A percentile compares a stretch with the other conserved stretches of the same genome.
Evolutionary conservation across 139 green algal genomes (phyloP).

Genomic region (Closterium sp.): DNA sequence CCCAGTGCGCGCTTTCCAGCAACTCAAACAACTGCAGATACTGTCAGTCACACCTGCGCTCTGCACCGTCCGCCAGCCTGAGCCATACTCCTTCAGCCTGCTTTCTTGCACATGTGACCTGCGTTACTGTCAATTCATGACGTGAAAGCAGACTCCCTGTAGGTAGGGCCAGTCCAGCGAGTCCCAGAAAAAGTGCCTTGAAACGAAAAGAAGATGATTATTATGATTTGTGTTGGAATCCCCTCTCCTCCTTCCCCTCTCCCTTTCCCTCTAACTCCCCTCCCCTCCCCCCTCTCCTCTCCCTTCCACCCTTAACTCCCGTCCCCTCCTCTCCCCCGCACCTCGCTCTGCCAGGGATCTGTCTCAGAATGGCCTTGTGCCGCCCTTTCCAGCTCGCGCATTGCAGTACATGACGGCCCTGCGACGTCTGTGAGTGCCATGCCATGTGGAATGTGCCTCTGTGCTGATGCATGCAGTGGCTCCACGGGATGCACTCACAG

Average conservation of each 20-base stretch:
- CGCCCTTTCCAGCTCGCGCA: not conserved
- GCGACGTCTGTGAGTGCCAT: not conserved
- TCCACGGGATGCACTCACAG: not conserved
- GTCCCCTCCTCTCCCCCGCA: not conserved
- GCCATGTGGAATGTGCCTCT: not conserved
- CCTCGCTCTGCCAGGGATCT: not conserved
- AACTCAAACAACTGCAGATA: not conserved
- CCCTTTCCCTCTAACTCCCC: not conserved
- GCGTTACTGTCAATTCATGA: too few species aligned
- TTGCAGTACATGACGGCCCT: not conserved
- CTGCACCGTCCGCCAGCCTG: too few species aligned
- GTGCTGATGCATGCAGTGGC: not conserved
- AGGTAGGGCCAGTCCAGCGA: too few species aligned
- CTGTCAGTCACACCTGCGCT: not conserved
- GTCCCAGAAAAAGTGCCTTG: too few species aligned
- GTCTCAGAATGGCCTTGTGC: not conserved
- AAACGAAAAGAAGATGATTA: too few species aligned
- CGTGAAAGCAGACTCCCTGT: too few species aligned
- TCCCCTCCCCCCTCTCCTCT: not conserved
- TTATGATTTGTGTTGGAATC: too few species aligned
- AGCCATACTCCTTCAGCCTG: not conserved
- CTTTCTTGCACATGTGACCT: too few species aligned
- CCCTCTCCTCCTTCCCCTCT: not conserved
- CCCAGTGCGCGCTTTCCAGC: not conserved
- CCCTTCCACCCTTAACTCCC: not conserved